Evolutionary conservation across 164 flowering plant species (phyloP), one percentile per base, ranked within the genome.

Genomic region (Dillenia suffruticosa): DNA sequence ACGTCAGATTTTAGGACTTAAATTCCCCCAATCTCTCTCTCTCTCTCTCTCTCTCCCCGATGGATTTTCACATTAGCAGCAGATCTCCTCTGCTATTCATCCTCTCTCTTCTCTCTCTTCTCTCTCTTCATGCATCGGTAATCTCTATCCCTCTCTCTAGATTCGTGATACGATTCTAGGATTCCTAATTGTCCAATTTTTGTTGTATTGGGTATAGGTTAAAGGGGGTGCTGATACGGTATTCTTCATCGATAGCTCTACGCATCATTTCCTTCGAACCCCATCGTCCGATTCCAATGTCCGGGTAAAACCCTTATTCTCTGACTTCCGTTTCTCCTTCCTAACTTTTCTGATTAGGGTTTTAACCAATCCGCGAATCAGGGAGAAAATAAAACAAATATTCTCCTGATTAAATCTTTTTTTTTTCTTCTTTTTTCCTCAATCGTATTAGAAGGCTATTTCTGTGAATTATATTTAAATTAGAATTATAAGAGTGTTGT

Each of bases 161-260:
- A 57, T 67, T 54, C 16, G 43, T 51, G 58, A 55, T 0, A 62
- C 56, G 57, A 2, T 67, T 58, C 13, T 51, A 83, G 6, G 6
- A 32, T 32, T 32, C 5, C 7, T 32, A 32, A 32, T 32, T 32
- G 7, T 32, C 6, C 40, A 32, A 32, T 32, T 32, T 32, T 6
- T 32, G 40, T 32, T 32, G 40, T 32, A 32, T 32, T 32, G 40
- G 40, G 40, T 32, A 32, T 32, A 32, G 88, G 85, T 71, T 14
- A 76, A 79, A 13, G 57, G 55, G 17, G 55, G 40, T 32, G 40
- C 58, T 19, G 81, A 74, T 56, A 76, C 85, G 7, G 70, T 81
- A 32, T 57, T 77, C 57, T 84, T 84, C 78, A 67, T 84, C 58
- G 84, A 80, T 54, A 70, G 74, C 63, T 53, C 70, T 9, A 54